Evolutionary conservation across 2,329 filamentous ascomycete genomes (phyloP).

Genomic region (Mollisiaceae sp.): DNA sequence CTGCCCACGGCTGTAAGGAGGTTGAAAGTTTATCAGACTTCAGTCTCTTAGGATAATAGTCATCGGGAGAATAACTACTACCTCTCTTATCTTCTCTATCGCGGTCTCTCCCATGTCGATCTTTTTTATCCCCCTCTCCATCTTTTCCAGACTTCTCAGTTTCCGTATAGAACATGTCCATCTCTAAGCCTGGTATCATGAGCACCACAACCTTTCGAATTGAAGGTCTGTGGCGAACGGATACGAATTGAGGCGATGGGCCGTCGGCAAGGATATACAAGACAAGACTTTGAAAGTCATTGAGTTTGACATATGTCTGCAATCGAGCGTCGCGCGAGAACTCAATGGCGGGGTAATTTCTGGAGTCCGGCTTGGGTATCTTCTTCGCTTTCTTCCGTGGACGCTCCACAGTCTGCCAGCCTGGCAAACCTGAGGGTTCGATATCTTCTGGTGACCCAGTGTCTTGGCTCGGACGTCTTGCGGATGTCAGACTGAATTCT

Average conservation of each 20-base stretch:
- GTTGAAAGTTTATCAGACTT: conserved; percentile 56
- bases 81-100: conserved; percentile 17
- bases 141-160: conserved; percentile 5
- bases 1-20: conserved; percentile 69
- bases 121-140: conserved; percentile 5
- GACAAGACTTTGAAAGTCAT: conserved; percentile 66
- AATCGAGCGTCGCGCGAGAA: conserved; percentile 60
- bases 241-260: conserved; percentile 67
- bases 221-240: conserved; percentile 64
- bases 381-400: conserved; percentile 66
- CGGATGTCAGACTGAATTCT: conserved; percentile 42
- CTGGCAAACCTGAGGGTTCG: conserved; percentile 33
- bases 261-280: conserved; percentile 73
- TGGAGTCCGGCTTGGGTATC: conserved; percentile 58
- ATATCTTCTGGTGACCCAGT: conserved; percentile 20
- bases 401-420: conserved; percentile 61
- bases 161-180: conserved; percentile 77
- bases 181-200: conserved; percentile 91
- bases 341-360: conserved; percentile 63
- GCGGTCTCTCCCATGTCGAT: conserved; percentile 3
- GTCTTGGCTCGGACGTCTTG: conserved; percentile 31
- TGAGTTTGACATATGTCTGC: conserved; percentile 65
- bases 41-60: conserved; percentile 63
- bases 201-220: conserved; percentile 83
- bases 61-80: conserved; percentile 54